Conservation (phyloP, 2,329 filamentous ascomycete genomes). For the Pyricularia grisea region DNA sequence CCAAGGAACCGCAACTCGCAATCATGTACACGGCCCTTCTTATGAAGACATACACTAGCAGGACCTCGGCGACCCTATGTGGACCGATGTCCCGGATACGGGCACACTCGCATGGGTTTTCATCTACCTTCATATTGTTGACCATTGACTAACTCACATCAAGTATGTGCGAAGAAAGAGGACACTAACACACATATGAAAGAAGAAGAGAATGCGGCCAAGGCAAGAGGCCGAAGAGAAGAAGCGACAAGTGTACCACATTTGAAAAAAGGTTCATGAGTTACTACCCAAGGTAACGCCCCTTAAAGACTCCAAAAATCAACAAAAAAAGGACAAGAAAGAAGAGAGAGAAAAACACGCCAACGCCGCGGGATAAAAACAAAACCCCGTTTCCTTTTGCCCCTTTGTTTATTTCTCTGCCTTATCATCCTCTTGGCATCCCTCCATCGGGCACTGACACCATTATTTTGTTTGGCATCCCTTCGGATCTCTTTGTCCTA, state of each 20-base stretch:
- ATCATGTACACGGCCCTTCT: neutral
- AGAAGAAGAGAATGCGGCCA: neutral
- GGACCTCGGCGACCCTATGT: neutral
- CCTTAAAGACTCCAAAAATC: neutral
- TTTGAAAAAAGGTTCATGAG: neutral
- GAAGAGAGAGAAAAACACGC: neutral
- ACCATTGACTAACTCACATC: neutral
- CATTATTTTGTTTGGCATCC: neutral
- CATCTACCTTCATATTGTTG: neutral
- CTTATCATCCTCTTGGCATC: neutral
- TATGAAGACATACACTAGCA: neutral
- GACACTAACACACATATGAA: neutral
- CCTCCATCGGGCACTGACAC: neutral
- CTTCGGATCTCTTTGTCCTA: neutral
- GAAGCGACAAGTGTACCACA: neutral
- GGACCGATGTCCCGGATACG: neutral
- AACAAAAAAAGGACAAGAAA: neutral
- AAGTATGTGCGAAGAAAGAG: neutral
- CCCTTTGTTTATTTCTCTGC: neutral
- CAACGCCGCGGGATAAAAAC: neutral
- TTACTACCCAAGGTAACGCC: neutral
- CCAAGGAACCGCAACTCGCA: neutral
- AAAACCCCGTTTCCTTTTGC: neutral
- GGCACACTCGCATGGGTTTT: neutral
- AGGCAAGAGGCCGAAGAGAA: neutral